Evolutionary conservation across 768 basidiomycete species (phyloP), one percentile per base, ranked within the genome.

Genomic region (Psilocybe subaeruginosa): DNA sequence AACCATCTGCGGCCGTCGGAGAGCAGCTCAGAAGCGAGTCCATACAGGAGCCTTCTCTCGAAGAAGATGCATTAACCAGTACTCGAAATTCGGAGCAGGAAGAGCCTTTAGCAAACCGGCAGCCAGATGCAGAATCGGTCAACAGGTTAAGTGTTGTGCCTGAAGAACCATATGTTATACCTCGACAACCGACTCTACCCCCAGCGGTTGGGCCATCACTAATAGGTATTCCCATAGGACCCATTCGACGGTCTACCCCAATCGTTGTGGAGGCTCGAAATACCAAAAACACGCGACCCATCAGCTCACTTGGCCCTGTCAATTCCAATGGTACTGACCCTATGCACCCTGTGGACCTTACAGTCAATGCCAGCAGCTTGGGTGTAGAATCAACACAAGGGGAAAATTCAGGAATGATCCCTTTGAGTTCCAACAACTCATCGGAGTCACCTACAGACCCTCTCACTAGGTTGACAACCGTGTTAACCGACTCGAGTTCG

Each of bases 1-100:
- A 79, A 59, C 23, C 68, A 16, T 72, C 74, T 56, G 64, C 68
- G 17, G 56, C 59, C 11, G 54, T 68, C 16, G 72, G 41, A 43
- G 41, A 72, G 35, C 47, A 51, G 43, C 43, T 43, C 3, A 39
- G 51, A 30, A 29, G 6, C 4, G 52, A 54, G 29, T 56, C 58
- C 2, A 16, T 8, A 9, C 46, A 47, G 6, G 45, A 52, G 12
- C 4, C 37, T 48, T 41, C 19, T 17, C 12, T 8, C 16, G 31
- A n/a, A 30, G 46, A 48, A 33, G 17, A 23, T 5, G 7, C 45
- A 30, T 30, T 19, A 17, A n/a, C 45, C 16, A n/a, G n/a, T 23
- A 14, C 31, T 49, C 46, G n/a, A 35, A 33, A 2, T 53, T 6
- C 5, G n/a, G 33, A 33, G n/a, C 33, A 33, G 31, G 8, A 31